Conservation (phyloP, 768 basidiomycete genomes). For the Leccinellum luteum region DNA sequence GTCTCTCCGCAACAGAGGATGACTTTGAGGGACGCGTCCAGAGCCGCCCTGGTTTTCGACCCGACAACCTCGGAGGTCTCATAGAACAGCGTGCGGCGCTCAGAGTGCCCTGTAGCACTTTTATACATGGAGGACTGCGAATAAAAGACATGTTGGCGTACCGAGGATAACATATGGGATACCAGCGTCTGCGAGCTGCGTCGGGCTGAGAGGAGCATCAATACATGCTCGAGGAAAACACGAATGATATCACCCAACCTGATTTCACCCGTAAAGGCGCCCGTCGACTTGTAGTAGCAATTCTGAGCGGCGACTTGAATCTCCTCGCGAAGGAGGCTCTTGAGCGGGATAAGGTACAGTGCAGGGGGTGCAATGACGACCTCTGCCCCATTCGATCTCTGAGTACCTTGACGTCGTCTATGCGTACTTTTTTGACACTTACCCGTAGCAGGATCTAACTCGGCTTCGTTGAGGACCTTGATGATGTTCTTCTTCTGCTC, state of each 20-base stretch:
- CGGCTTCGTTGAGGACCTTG: slow-evolving; percentile 70
- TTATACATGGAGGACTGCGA: not conserved
- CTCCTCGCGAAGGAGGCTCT: slow-evolving; percentile 58
- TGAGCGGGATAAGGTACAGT: slow-evolving; percentile 78
- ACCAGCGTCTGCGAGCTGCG: slow-evolving; percentile 81
- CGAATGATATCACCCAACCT: slow-evolving; percentile 48
- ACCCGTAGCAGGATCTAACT: slow-evolving; percentile 78
- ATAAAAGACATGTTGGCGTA: slow-evolving; percentile 27
- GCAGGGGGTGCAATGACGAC: slow-evolving; percentile 91
- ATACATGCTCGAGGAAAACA: not conserved
- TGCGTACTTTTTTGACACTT: slow-evolving; percentile 13
- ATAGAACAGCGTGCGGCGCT: slow-evolving; percentile 89
- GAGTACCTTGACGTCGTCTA: slow-evolving; percentile 2
- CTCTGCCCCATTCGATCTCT: slow-evolving; percentile 48
- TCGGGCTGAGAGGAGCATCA: slow-evolving; percentile 48
- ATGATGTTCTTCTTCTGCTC: slow-evolving; percentile 66
- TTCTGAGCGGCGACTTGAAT: slow-evolving; percentile 90
- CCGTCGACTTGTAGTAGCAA: slow-evolving; percentile 76
- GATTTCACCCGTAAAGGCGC: slow-evolving; percentile 97
- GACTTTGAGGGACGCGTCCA: slow-evolving; percentile 73
- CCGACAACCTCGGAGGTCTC: slow-evolving; percentile 85
- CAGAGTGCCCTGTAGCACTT: slow-evolving; percentile 76
- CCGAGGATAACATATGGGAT: slow-evolving; percentile 93
- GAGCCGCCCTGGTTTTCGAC: slow-evolving; percentile 79
- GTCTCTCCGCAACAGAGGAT: slow-evolving; percentile 98